Base-by-base conservation (phyloP, 2,329 filamentous ascomycete species). In the Aureobasidium zeae region DNA sequence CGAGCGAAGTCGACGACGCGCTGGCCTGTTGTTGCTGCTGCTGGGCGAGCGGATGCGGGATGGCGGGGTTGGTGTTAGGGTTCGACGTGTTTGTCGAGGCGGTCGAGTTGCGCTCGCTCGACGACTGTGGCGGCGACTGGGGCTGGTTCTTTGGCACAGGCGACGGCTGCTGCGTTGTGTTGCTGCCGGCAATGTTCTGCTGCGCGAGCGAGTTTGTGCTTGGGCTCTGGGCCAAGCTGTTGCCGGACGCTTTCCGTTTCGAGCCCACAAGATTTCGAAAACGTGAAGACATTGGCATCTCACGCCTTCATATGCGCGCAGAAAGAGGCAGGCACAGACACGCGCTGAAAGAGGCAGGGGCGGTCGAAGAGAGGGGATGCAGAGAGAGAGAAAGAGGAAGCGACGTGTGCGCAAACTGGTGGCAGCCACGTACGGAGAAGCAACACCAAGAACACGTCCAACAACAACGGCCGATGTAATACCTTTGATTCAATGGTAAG, bases 261-360 rank as follows among this genome's bases (percentile, higher is more conserved):
- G 81, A 81, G 72, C 85, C 83, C 68, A 83, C 81, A 70, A 86
- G 74, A 73, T 76, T 76, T 73, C 84, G 83, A 65, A 86, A 77
- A 67, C 81, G 79, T 64, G 77, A 76, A 72, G 84, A 85, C 77
- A 83, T 76, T 79, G 84, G 74, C 76, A 83, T 36, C 39, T 39
- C 44, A 50, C 48, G 34, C 47, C 46, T 48, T 45, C 49, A 48
- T 50, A 34, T 44, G 47, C 43, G 30, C 31, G 17, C 19, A 38
- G 22, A 7, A 15, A 21, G 24, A 25, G 24, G 16, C 37, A 41
- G 37, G 12, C 26, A 29, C 19, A 21, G 29, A 8, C 38, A 33
- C 13, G 38, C 29, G 38, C 29, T 21, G 30, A 33, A 33, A 26
- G 38, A 20, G 29, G 36, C 20, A 32, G 29, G 29, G 21, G 29